A percentile compares a stretch with the other conserved stretches of the same genome.
Evolutionary conservation across 108 stramenopile genomes (phyloP).

Genomic region (Nitzschia sp.): DNA sequence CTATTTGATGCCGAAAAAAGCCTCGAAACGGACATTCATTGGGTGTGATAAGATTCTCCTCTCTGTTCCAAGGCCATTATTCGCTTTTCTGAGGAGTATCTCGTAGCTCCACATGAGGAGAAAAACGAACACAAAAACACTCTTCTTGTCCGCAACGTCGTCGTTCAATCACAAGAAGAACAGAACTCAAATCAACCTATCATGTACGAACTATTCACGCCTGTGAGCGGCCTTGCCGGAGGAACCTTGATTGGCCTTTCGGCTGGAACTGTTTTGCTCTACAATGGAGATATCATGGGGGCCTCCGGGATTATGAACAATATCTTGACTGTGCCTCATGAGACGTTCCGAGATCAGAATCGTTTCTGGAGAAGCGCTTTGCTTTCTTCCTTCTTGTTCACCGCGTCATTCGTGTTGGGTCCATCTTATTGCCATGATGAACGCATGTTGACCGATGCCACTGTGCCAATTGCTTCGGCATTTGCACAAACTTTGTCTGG

Average conservation of each 20-base stretch:
- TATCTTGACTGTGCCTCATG: conserved; percentile 28
- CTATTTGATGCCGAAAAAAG: too few species aligned
- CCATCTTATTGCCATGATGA: background rate
- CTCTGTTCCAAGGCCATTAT: too few species aligned
- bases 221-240: conserved; percentile 8
- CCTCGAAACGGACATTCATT: too few species aligned
- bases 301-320: conserved; percentile 59
- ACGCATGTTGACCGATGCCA: conserved; percentile 12
- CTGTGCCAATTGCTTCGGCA: conserved; percentile 18
- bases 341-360: conserved; percentile 31
- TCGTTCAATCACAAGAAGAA: too few species aligned
- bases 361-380: conserved; percentile 60
- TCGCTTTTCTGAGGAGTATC: too few species aligned
- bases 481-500: conserved; percentile 57
- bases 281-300: conserved; percentile 74
- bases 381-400: conserved; percentile 53
- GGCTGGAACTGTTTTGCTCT: conserved; percentile 47
- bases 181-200: too few species aligned
- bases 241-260: conserved; percentile 19
- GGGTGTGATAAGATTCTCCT: too few species aligned
- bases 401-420: conserved; percentile 15
- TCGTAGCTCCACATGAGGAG: too few species aligned
- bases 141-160: too few species aligned
- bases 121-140: too few species aligned
- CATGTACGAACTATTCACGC: conserved; percentile 14